Base-by-base conservation (phyloP, 129 eudicot genomes). In the Helianthus annuus region DNA sequence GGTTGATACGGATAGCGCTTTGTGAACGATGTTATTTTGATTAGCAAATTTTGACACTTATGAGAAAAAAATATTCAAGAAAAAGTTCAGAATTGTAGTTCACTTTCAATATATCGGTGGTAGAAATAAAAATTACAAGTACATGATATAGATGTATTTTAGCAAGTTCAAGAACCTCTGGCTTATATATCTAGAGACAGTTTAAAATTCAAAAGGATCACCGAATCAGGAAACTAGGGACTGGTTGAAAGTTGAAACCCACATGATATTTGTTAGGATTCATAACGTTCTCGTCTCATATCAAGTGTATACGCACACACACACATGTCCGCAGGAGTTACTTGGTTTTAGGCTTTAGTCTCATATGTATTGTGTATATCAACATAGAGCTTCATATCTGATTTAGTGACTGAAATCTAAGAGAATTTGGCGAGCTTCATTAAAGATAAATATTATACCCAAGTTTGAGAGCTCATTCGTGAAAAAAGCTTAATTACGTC, bases 191-290 rank as follows among this genome's bases (percentile, higher is more conserved):
- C 8, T 16, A 8, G 68, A 12, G 32, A 38, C 68, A 63, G 3
- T 15, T 1, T 39, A 27, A 39, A 38, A 63, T 27, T n/a, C 68
- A 63, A 63, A 7, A 36, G 68, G 68, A 57, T 63, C 29, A 63
- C 7, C 9, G 14, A 13, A 63, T 63, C 14, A 38, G 3, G 8
- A 38, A 62, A 15, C 29, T n/a, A 3, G 19, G 45, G 45, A 60
- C 66, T 45, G 13, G 6, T 4, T 60, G 27, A 29, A 29, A 38
- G 6, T 4, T 60, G 27, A 59, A 29, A 38, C n/a, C 49, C 27
- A 57, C 54, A 71, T 71, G 7, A 14, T 58, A 39, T 42, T 70
- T 32, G 49, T 13, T 13, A n/a, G 15, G 58, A 11, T 56, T 38
- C 29, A 32, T 10, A 1, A 5, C 17, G 10, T 59, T 59, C 42